phyloP scores from a whole-genome alignment of 148 eudicot species.

The Cornus suecica region DNA sequence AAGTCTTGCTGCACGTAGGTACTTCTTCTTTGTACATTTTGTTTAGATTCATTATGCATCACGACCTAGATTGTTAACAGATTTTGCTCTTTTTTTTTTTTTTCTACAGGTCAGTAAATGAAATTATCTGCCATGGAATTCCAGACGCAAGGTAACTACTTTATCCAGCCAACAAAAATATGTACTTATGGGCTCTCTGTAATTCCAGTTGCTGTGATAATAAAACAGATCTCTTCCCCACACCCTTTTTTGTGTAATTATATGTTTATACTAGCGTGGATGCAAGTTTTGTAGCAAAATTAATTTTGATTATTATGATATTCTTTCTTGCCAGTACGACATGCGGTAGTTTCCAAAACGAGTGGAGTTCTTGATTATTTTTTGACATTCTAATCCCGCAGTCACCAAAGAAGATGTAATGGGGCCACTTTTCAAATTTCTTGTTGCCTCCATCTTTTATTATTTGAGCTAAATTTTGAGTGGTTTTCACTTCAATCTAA shows the following conservation, averaged over 20 bases:
- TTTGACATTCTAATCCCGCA: neutral
- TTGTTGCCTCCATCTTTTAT: neutral
- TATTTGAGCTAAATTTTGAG: neutral
- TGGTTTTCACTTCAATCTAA: neutral
- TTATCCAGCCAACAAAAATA: neutral
- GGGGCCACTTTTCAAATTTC: neutral
- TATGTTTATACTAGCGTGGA: no score
- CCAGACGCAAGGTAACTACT: conserved; percentile 91
- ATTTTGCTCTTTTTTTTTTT: conserved; percentile 14
- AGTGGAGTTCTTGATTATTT: neutral
- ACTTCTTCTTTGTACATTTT: conserved; percentile 32
- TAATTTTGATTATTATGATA: no score
- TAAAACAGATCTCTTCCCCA: no score
- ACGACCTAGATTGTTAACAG: conserved; percentile 6
- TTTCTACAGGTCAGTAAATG: conserved; percentile 79
- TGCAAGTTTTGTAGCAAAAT: no score
- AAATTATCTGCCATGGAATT: conserved; percentile 99
- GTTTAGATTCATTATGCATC: neutral
- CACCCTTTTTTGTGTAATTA: no score
- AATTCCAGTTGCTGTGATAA: neutral
- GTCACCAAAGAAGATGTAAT: neutral
- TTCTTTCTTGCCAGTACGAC: no score
- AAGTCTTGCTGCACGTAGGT: conserved; percentile 99
- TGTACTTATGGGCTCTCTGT: neutral
- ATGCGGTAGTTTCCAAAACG: no score